A percentile compares a stretch with the other conserved stretches of the same genome.
Evolutionary conservation across 2,329 filamentous ascomycete species (phyloP).

Genomic region (Epichloe hybrida): DNA sequence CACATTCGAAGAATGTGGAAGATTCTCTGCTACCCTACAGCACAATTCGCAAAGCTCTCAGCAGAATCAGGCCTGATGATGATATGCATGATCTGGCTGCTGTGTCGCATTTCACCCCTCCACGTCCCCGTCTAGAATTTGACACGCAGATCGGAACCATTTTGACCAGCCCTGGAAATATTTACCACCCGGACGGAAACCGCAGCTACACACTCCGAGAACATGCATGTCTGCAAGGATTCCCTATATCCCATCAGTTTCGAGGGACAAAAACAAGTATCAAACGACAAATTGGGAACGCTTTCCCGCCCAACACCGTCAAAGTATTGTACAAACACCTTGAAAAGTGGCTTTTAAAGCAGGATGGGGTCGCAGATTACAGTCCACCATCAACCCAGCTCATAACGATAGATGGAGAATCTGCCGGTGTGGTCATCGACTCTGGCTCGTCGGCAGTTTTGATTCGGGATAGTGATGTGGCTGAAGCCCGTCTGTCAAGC

Average conservation of each 20-base stretch:
- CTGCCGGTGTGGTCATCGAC: constrained; percentile 8
- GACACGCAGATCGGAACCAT: constrained; percentile 42
- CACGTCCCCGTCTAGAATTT: constrained; percentile 28
- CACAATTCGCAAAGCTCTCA: constrained; percentile 31
- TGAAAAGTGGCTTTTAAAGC: constrained; percentile 28
- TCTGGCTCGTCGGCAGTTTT: background rate
- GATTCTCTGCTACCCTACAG: constrained; percentile 25
- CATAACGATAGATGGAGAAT: constrained; percentile 11
- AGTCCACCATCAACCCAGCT: constrained; percentile 9
- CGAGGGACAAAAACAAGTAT: constrained; percentile 24
- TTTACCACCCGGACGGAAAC: constrained; percentile 51
- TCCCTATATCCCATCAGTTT: constrained; percentile 50
- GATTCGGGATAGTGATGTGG: background rate
- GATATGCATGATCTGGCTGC: constrained; percentile 26
- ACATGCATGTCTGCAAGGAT: constrained; percentile 55
- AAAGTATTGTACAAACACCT: constrained; percentile 35
- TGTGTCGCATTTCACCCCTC: constrained; percentile 15
- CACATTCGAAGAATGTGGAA: constrained; percentile 34
- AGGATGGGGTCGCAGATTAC: constrained; percentile 24
- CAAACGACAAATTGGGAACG: constrained; percentile 63
- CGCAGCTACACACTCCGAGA: constrained; percentile 55
- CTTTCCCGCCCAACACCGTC: constrained; percentile 53
- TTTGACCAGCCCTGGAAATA: constrained; percentile 47
- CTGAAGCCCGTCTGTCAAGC: background rate
- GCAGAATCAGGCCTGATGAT: constrained; percentile 18